Base-by-base conservation (phyloP, 2,329 filamentous ascomycete genomes). In the Spiromastix sp. region DNA sequence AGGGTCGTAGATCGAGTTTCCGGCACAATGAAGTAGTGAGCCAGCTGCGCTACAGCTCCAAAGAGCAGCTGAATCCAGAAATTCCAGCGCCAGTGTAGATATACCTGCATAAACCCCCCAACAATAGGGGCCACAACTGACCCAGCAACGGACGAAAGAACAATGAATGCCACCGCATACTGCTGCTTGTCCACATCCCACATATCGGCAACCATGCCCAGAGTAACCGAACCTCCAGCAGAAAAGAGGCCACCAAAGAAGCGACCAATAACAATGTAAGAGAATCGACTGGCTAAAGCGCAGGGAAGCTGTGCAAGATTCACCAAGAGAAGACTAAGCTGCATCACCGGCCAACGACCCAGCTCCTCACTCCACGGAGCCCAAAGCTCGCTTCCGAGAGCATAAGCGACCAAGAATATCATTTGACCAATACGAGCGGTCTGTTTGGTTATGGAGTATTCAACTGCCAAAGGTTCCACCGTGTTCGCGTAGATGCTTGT, bases 371-470 rank as follows among this genome's bases (percentile, higher is more conserved):
- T 82, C 80, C 83, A 91, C 0, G 84, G 84, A 0, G 84, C 84
- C 84, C 84, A 91, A 1, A 89, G 69, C 58, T 91, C 84, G 52
- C 85, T 89, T 12, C 85, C 84, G 51, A 91, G 85, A 21, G 81
- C 83, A 54, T 91, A 91, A 3, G 77, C 62, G 36, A 91, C 66
- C 15, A 91, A 63, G 57, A 87, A 91, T 43, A 83, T 72, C 60
- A 81, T 79, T 43, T 83, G 81, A 42, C 83, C 83, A 29, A 75
- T 68, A 36, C 81, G 71, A 2, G 79, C 81, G 6, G 72, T 74
- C 53, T 83, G 79, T 10, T 66, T 64, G 36, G 74, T 77, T 42
- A 89, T 75, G 28, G 59, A 46, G 46, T 85, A 89, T 40, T 85
- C 69, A 9, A 74, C 61, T 0, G 71, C 58, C 39, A 85, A 78